Percentiles rank a stretch among this genome's conserved stretches.
These are phyloP conservation scores for Podospora tetraspora DNA, from an alignment of 495 filamentous ascomycete genomes.

Conservation along the genomic window DNA sequence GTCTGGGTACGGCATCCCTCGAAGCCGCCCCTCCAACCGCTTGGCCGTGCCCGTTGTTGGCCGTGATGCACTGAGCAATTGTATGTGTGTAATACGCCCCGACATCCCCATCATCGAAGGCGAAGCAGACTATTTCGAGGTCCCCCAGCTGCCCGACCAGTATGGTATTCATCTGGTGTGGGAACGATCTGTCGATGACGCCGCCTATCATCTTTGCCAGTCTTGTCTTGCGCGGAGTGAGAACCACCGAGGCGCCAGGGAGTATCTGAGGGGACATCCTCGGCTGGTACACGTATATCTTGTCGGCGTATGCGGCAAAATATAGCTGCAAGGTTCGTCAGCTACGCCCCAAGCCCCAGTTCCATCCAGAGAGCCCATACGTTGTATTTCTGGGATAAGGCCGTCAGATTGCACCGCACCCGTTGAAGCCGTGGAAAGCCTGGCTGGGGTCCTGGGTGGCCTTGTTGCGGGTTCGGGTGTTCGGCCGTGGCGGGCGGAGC, in stretches of 20 bases:
- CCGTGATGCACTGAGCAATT: conserved; percentile 29
- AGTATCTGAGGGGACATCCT: conserved; percentile 57
- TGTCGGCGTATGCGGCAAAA: conserved; percentile 66
- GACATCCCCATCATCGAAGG: conserved; percentile 86
- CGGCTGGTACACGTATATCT: conserved; percentile 72
- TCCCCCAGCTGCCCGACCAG: conserved; percentile 73
- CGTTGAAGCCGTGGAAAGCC: conserved; percentile 32
- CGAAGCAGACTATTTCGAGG: conserved; percentile 71
- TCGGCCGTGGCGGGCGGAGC: background rate
- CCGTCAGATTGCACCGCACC: conserved; percentile 45
- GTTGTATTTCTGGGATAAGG: conserved; percentile 46
- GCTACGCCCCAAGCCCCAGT: background rate
- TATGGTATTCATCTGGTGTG: conserved; percentile 75
- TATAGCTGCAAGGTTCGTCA: conserved; percentile 46
- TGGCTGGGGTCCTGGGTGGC: background rate
- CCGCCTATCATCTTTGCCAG: conserved; percentile 40
- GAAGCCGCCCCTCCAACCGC: background rate
- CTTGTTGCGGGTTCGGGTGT: conserved; percentile 5
- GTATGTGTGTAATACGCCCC: conserved; percentile 65
- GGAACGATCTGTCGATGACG: conserved; percentile 49
- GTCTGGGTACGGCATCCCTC: conserved; percentile 21
- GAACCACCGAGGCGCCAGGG: conserved; percentile 54
- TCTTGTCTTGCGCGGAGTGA: conserved; percentile 55
- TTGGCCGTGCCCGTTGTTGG: conserved; percentile 1
- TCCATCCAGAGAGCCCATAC: conserved; percentile 15